Conservation (phyloP, 2,329 filamentous ascomycete species). For the Catunica adiposa region DNA sequence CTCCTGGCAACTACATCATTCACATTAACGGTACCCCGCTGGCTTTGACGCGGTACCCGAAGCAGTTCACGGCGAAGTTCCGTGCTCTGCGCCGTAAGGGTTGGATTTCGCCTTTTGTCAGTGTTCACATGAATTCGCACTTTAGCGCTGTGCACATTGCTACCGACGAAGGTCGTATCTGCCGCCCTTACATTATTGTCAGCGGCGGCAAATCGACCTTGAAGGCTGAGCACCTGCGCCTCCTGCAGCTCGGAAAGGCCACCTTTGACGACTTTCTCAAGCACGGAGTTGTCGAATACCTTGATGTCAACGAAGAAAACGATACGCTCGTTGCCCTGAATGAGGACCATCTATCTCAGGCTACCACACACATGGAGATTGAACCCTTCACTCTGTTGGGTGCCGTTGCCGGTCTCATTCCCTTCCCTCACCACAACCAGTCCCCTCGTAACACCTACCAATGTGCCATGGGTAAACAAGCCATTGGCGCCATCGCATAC, state of each 20-base stretch:
- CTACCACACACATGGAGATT: conserved; percentile 89
- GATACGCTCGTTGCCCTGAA: conserved; percentile 86
- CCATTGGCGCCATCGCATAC: conserved; percentile 84
- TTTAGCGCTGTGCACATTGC: conserved; percentile 86
- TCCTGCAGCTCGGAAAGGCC: conserved; percentile 67
- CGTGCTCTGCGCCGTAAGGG: conserved; percentile 75
- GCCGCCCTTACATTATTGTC: conserved; percentile 87
- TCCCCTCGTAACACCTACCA: conserved; percentile 94
- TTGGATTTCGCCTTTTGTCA: conserved; percentile 88
- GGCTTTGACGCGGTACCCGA: conserved; percentile 71
- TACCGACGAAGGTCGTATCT: conserved; percentile 92
- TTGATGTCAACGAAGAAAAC: conserved; percentile 97
- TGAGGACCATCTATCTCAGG: conserved; percentile 64
- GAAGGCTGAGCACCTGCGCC: conserved; percentile 58
- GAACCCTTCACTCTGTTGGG: conserved; percentile 95
- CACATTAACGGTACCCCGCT: conserved; percentile 93
- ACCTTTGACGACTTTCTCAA: conserved; percentile 90
- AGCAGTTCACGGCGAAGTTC: conserved; percentile 71
- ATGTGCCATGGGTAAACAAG: conserved; percentile 93
- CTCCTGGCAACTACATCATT: conserved; percentile 69
- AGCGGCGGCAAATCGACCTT: conserved; percentile 75
- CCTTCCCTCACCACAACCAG: conserved; percentile 97
- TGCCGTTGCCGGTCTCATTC: conserved; percentile 88
- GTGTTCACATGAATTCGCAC: conserved; percentile 89
- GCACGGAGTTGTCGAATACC: conserved; percentile 81